A percentile compares a stretch with the other conserved stretches of the same genome.
phyloP scores from a whole-genome alignment of 2,329 filamentous ascomycete genomes.

The Penicillium brevicompactum region DNA sequence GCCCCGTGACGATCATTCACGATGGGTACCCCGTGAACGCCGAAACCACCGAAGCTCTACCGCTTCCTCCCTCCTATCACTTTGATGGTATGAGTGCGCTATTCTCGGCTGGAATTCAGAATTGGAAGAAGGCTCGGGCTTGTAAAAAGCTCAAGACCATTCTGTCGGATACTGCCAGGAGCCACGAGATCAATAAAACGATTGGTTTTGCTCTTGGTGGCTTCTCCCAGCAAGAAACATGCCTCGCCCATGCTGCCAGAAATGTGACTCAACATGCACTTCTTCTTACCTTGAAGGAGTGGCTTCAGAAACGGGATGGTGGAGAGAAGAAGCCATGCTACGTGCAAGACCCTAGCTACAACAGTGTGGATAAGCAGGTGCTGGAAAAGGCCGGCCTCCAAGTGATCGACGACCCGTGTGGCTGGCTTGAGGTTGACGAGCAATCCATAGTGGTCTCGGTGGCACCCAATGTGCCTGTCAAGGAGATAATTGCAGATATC shows the following conservation, averaged over 20 bases:
- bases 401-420: conserved; percentile 31
- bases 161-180: background rate
- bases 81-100: background rate
- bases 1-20: background rate
- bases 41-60: background rate
- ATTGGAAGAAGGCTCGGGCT: background rate
- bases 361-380: conserved; percentile 14
- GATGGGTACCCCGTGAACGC: background rate
- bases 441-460: conserved; percentile 36
- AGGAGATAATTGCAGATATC: conserved; percentile 42
- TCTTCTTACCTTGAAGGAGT: conserved; percentile 12
- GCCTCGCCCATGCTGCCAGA: background rate
- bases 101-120: background rate
- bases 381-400: conserved; percentile 15
- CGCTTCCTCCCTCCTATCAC: background rate
- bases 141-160: background rate
- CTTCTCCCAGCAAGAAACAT: too few species aligned
- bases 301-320: conserved; percentile 2
- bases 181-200: background rate
- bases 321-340: conserved; percentile 18
- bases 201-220: background rate
- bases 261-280: conserved; percentile 14
- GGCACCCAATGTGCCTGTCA: conserved; percentile 34
- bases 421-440: conserved; percentile 40
- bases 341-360: conserved; percentile 25